phyloP scores from a whole-genome alignment of 805 yeast genomes.

The Metschnikowia kunwiensis region DNA sequence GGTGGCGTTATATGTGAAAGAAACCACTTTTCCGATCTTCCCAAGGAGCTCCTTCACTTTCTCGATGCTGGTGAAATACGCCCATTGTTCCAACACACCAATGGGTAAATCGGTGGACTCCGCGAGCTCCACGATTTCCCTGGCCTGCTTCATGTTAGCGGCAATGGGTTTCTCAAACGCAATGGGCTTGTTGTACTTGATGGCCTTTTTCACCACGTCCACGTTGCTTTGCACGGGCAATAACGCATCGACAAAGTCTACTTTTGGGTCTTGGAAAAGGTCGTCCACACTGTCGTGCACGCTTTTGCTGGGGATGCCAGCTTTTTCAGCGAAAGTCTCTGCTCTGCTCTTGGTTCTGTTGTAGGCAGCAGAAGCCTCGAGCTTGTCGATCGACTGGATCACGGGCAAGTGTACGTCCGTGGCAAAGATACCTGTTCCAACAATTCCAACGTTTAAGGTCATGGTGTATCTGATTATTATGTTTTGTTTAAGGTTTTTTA shows the following conservation, averaged over 20 bases:
- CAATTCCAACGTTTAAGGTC: slow-evolving; percentile 56
- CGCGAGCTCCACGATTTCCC: slow-evolving; percentile 68
- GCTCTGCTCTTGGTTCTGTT: slow-evolving; percentile 88
- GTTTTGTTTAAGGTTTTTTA: not conserved
- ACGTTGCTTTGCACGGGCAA: slow-evolving; percentile 85
- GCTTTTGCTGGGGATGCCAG: slow-evolving; percentile 47
- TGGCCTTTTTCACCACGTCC: slow-evolving; percentile 64
- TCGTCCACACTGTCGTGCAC: slow-evolving; percentile 62
- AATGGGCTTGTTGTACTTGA: slow-evolving; percentile 73
- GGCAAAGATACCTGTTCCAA: slow-evolving; percentile 90
- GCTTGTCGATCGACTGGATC: slow-evolving; percentile 47
- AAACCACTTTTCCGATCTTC: slow-evolving; percentile 68
- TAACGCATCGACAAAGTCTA: slow-evolving; percentile 79
- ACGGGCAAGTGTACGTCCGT: slow-evolving; percentile 79
- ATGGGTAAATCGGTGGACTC: slow-evolving; percentile 63
- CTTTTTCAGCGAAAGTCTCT: slow-evolving; percentile 64
- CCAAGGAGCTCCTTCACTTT: slow-evolving; percentile 54
- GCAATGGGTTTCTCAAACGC: slow-evolving; percentile 91
- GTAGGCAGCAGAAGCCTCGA: slow-evolving; percentile 65
- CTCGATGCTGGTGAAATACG: slow-evolving; percentile 59
- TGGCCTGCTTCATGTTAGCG: slow-evolving; percentile 77
- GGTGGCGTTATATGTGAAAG: slow-evolving; percentile 70
- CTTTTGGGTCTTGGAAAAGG: slow-evolving; percentile 60
- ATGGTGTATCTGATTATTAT: slow-evolving; percentile 4
- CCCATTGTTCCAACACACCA: slow-evolving; percentile 83